Conservation (phyloP, 192 early-diverging fungal genomes). For the Irineochytrium annulatum region DNA sequence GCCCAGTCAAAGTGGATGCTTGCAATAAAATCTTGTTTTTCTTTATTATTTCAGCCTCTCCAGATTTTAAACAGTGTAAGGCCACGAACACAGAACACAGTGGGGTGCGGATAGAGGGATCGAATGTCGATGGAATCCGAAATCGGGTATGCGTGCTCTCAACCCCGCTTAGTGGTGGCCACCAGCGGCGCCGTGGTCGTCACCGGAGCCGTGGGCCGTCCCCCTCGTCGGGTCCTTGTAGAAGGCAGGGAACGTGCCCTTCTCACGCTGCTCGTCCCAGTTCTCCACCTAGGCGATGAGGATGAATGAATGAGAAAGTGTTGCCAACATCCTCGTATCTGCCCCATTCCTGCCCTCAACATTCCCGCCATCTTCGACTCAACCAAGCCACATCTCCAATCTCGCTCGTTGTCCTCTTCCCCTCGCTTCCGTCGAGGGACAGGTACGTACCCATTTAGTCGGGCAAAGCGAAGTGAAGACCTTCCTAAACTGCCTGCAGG, state of each 20-base stretch:
- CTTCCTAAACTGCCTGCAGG: constrained; percentile 86
- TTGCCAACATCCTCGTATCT: neutral
- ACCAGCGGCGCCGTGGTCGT: constrained; percentile 5
- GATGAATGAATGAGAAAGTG: neutral
- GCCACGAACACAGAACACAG: too few relatives aligned
- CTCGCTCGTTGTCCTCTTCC: neutral
- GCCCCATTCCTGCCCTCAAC: neutral
- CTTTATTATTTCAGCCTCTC: too few relatives aligned
- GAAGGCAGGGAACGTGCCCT: constrained; percentile 47
- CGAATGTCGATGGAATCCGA: too few relatives aligned
- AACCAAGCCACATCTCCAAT: neutral
- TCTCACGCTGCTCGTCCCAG: constrained; percentile 55
- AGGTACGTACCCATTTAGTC: constrained; percentile 77
- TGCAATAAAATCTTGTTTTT: too few relatives aligned
- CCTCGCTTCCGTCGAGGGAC: neutral
- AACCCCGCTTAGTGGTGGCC: constrained; percentile 31
- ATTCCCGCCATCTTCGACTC: too few relatives aligned
- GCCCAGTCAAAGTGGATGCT: too few relatives aligned
- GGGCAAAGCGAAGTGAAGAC: constrained; percentile 89
- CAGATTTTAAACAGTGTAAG: too few relatives aligned
- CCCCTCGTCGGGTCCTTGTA: constrained; percentile 34
- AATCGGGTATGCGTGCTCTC: too few relatives aligned
- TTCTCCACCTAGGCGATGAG: constrained; percentile 33
- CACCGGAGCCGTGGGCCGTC: constrained; percentile 24
- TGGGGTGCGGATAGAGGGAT: too few relatives aligned